Conservation (phyloP, 192 early-diverging fungal species). For the Chytriomyces sp. region DNA sequence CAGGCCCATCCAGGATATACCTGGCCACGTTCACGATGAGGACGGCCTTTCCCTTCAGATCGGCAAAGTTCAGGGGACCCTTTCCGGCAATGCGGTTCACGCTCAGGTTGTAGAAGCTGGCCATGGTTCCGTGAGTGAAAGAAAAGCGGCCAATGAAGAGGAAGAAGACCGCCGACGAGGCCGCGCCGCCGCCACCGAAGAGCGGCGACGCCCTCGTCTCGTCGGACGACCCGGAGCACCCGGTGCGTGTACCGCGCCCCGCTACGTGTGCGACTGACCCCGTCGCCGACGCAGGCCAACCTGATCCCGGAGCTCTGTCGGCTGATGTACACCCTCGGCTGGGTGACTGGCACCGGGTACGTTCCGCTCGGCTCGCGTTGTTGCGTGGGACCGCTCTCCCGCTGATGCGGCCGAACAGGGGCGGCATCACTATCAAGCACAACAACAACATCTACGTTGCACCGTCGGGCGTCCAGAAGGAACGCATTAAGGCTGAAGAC, state of each 20-base stretch:
- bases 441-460: slow-evolving; percentile 82
- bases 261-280: neutral
- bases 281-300: slow-evolving; percentile 55
- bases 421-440: slow-evolving; percentile 29
- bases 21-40: slow-evolving; percentile 89
- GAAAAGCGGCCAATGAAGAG: no score
- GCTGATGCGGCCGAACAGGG: neutral
- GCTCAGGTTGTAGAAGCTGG: neutral
- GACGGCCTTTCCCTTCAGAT: slow-evolving; percentile 47
- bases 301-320: slow-evolving; percentile 92
- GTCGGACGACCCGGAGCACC: slow-evolving; percentile 34
- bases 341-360: slow-evolving; percentile 95
- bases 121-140: neutral
- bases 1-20: no score
- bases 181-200: no score
- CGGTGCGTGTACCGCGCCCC: slow-evolving; percentile 5
- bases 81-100: slow-evolving; percentile 3
- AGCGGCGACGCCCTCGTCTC: slow-evolving; percentile 12
- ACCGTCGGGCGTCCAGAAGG: slow-evolving; percentile 95
- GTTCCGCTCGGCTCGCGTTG: no score
- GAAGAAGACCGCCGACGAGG: no score
- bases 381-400: slow-evolving; percentile 60
- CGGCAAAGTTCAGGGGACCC: slow-evolving; percentile 10
- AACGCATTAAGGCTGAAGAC: slow-evolving; percentile 81
- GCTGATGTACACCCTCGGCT: slow-evolving; percentile 86